phyloP scores from a whole-genome alignment of 164 flowering plant genomes.

The Chimonanthus salicifolius region DNA sequence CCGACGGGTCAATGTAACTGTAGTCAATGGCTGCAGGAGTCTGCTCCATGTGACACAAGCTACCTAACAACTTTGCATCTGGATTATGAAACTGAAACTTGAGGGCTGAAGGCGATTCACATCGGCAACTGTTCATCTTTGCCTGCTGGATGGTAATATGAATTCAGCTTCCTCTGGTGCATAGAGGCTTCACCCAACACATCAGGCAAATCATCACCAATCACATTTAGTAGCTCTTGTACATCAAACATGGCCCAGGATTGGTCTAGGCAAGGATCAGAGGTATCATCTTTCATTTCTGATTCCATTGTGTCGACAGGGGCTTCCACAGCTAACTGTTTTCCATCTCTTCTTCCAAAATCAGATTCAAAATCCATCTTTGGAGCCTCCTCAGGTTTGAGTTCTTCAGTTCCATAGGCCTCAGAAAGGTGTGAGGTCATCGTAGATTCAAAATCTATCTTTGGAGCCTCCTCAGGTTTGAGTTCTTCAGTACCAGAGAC shows the following conservation, averaged over 20 bases:
- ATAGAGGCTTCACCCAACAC: neutral
- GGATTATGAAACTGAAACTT: slow-evolving; percentile 31
- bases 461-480: neutral
- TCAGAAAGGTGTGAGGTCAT: neutral
- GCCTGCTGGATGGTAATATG: neutral
- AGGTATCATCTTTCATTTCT: neutral
- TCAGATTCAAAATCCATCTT: neutral
- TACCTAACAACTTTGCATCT: slow-evolving; percentile 34
- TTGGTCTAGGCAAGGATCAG: neutral
- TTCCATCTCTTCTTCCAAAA: slow-evolving; percentile 14
- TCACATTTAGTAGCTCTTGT: slow-evolving; percentile 28
- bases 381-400: neutral
- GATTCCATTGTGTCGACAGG: neutral
- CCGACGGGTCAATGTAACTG: slow-evolving; percentile 6
- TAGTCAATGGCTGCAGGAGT: slow-evolving; percentile 21
- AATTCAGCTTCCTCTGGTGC: neutral
- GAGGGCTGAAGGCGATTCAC: slow-evolving; percentile 17
- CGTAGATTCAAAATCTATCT: neutral
- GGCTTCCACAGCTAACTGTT: neutral
- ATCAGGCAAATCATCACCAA: slow-evolving; percentile 8
- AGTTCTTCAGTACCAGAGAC: slow-evolving; percentile 12
- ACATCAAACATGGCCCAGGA: slow-evolving; percentile 44
- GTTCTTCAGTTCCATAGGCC: neutral
- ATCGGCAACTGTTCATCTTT: neutral
- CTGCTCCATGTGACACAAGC: slow-evolving; percentile 32